Evolutionary conservation across 1,284 basidiomycete genomes (phyloP), one percentile per base, ranked within the genome.

Genomic region (Sporisorium iseilematis-ciliati): DNA sequence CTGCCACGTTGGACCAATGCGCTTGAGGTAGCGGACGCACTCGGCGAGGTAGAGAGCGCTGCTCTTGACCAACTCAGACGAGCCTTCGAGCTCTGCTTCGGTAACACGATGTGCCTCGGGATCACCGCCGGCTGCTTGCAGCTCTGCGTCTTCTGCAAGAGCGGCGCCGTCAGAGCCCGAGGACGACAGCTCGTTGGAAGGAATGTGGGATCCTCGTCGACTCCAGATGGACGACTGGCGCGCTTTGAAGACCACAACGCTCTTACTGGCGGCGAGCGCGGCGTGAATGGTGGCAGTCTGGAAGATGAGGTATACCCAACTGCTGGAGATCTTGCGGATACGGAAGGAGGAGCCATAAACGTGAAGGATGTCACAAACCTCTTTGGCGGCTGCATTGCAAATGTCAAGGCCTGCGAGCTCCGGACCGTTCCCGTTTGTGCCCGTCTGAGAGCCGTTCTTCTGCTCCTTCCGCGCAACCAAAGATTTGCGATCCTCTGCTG

Each of bases 231-330:
- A 62, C 8, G 58, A 63, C 45, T 74, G 65, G 3, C 71, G 71
- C n/a, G 72, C 66, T 29, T 75, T 75, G 63, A 75, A 75, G 3
- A 67, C 73, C 8, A 67, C 57, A 10, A 65, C 65, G 40, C 67
- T 67, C 48, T 75, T 71, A 45, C 57, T 61, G 31, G 72, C 64
- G 3, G 73, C 68, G 11, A 78, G 33, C 11, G 72, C 74, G 21
- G 76, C 64, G 41, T 78, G 76, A 18, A 78, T 75, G 35, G 76
- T 78, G 21, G 76, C 76, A 23, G 55, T 62, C 31, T 78, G 76
- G 55, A 78, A 78, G 62, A 78, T 76, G 54, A 78, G 61, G 40
- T 78, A 78, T 20, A 78, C 76, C 76, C 76, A 78, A 33, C 61
- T 65, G 12, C 65, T 64, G 21, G 76, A 71, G 33, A 78, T 75